Conservation (phyloP, 345 rosid genomes). For the Carallia brachiata region DNA sequence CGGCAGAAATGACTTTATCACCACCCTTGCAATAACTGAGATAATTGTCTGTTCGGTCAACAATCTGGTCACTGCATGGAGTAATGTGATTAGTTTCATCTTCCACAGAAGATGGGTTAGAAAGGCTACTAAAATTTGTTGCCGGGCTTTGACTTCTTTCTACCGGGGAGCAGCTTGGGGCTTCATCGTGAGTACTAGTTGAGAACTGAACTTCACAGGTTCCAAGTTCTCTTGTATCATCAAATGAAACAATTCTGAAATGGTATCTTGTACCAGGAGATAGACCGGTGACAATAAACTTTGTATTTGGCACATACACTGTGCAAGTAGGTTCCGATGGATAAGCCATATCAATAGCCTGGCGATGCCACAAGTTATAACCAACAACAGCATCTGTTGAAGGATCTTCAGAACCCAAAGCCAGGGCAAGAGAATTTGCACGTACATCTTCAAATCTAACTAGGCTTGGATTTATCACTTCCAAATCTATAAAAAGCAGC, state of each 20-base stretch:
- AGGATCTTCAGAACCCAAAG: conserved; percentile 46
- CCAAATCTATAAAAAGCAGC: conserved; percentile 25
- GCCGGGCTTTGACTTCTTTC: conserved; percentile 93
- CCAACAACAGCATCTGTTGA: conserved; percentile 39
- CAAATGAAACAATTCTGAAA: conserved; percentile 58
- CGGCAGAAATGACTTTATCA: conserved; percentile 37
- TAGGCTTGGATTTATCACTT: conserved; percentile 27
- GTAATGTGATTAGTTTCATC: conserved; percentile 70
- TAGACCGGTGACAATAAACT: conserved; percentile 62
- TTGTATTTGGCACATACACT: conserved; percentile 53
- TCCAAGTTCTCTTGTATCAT: conserved; percentile 46
- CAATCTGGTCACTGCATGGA: conserved; percentile 40
- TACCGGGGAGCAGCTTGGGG: conserved; percentile 34
- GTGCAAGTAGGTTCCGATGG: conserved; percentile 68
- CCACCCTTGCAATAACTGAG: conserved; percentile 34
- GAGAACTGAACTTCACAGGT: conserved; percentile 49
- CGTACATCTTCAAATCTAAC: conserved; percentile 65
- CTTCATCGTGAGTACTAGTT: conserved; percentile 43
- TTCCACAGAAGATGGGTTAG: conserved; percentile 79
- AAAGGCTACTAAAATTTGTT: conserved; percentile 91
- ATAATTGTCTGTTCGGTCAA: conserved; percentile 46
- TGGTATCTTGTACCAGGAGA: conserved; percentile 63
- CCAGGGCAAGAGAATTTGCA: conserved; percentile 60
- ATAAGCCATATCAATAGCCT: conserved; percentile 48
- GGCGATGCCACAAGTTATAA: conserved; percentile 84